A percentile compares a stretch with the other conserved stretches of the same genome.
phyloP scores from a whole-genome alignment of 176 grass and related monocot genomes.

The Oryza punctata region DNA sequence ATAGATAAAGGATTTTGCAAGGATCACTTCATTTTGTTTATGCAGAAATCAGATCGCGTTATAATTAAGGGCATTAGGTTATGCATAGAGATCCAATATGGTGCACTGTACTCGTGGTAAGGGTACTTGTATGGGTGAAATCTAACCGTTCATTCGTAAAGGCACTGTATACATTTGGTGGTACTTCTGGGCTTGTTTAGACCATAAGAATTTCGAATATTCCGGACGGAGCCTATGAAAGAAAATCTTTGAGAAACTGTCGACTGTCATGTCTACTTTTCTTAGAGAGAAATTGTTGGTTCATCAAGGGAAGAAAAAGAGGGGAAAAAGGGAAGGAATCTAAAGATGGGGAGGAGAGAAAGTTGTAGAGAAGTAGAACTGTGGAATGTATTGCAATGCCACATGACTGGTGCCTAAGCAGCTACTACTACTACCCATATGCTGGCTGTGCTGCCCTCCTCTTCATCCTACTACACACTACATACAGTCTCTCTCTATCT shows the following conservation, averaged over 20 bases:
- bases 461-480: background rate
- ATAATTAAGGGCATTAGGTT: no score
- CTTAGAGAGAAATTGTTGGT: background rate
- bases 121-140: no score
- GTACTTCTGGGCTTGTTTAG: background rate
- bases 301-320: background rate
- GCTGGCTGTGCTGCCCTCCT: background rate
- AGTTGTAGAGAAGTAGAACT: background rate
- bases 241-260: background rate
- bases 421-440: background rate
- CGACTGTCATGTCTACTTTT: background rate
- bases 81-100: no score
- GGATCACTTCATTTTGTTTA: no score
- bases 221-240: background rate
- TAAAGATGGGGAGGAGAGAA: background rate
- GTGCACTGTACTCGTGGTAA: no score
- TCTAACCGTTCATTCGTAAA: no score
- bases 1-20: background rate
- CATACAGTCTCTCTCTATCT: background rate
- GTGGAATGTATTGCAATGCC: background rate
- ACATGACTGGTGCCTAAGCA: slow-evolving; percentile 1
- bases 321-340: background rate
- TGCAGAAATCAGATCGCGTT: no score
- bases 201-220: background rate
- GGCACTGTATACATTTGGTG: background rate